phyloP scores from a whole-genome alignment of 2,329 filamentous ascomycete genomes.

The Talaromyces piceae region DNA sequence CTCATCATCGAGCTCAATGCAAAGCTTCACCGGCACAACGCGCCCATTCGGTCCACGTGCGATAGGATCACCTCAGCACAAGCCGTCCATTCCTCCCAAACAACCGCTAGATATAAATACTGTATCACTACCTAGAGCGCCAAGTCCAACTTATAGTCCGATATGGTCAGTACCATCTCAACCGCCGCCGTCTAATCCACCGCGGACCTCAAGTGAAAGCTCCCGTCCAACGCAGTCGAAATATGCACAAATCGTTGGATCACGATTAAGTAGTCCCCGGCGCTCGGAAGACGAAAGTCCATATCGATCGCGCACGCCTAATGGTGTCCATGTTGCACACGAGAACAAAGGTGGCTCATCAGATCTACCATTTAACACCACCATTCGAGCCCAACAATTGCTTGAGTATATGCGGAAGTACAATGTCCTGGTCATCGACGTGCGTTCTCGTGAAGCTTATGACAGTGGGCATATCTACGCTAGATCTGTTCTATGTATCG shows the following conservation, averaged over 20 bases:
- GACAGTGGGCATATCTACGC: slow-evolving; percentile 85
- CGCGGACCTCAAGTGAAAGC: slow-evolving; percentile 35
- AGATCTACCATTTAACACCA: slow-evolving; percentile 49
- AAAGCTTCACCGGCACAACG: slow-evolving; percentile 16
- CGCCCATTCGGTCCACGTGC: slow-evolving; percentile 36
- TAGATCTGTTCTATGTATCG: slow-evolving; percentile 78
- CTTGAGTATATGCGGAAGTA: slow-evolving; percentile 60
- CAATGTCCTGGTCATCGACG: slow-evolving; percentile 74
- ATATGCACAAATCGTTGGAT: slow-evolving; percentile 29
- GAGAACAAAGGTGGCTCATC: slow-evolving; percentile 36
- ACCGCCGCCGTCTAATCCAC: slow-evolving; percentile 28
- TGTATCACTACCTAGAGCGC: slow-evolving; percentile 38
- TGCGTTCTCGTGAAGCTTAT: slow-evolving; percentile 70
- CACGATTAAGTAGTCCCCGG: slow-evolving; percentile 27
- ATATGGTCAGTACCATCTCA: slow-evolving; percentile 35
- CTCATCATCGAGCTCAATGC: slow-evolving; percentile 17
- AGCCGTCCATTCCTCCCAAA: slow-evolving; percentile 37
- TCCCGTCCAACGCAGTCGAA: slow-evolving; percentile 30
- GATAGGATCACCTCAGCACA: slow-evolving; percentile 30
- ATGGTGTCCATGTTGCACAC: slow-evolving; percentile 31
- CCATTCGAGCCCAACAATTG: slow-evolving; percentile 63
- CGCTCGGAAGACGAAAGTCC: slow-evolving; percentile 34
- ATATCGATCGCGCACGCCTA: slow-evolving; percentile 39
- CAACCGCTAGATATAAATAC: slow-evolving; percentile 26
- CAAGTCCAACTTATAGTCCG: slow-evolving; percentile 43